These are phyloP conservation scores for Malassezia obtusa DNA, from an alignment of 1,284 basidiomycete genomes.

Conservation along the genomic window DNA sequence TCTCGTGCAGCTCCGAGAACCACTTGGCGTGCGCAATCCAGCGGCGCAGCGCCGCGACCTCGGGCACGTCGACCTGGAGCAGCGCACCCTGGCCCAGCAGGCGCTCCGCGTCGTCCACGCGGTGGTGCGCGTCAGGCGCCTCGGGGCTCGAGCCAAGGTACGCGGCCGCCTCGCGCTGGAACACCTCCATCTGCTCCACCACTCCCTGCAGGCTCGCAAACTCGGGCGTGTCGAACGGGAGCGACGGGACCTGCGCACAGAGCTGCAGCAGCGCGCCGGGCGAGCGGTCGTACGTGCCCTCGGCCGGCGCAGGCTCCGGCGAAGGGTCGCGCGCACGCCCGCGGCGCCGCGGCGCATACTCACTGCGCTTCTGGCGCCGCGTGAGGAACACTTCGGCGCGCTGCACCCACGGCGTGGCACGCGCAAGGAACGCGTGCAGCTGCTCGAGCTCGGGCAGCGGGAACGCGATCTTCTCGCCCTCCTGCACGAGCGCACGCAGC, in stretches of 20 bases:
- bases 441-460: conserved; percentile 62
- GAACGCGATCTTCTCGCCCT: conserved; percentile 74
- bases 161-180: conserved; percentile 54
- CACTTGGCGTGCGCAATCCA: conserved; percentile 64
- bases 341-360: conserved; percentile 2
- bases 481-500: conserved; percentile 66
- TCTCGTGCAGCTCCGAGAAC: conserved; percentile 51
- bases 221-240: conserved; percentile 72
- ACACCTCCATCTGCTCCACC: conserved; percentile 60
- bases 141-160: conserved; percentile 18
- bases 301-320: conserved; percentile 2
- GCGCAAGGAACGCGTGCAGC: conserved; percentile 66
- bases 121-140: conserved; percentile 5
- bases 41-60: conserved; percentile 64
- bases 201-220: conserved; percentile 57
- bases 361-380: conserved; percentile 52
- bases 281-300: conserved; percentile 19
- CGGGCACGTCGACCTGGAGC: conserved; percentile 66
- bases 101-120: conserved; percentile 59
- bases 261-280: conserved; percentile 49
- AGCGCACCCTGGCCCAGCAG: conserved; percentile 61
- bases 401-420: conserved; percentile 72
- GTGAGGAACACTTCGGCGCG: conserved; percentile 52
- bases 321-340: background rate
- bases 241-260: conserved; percentile 60